These are phyloP conservation scores for Talaromyces sp. DNA, from an alignment of 2,329 filamentous ascomycete species.

Conservation along the genomic window DNA sequence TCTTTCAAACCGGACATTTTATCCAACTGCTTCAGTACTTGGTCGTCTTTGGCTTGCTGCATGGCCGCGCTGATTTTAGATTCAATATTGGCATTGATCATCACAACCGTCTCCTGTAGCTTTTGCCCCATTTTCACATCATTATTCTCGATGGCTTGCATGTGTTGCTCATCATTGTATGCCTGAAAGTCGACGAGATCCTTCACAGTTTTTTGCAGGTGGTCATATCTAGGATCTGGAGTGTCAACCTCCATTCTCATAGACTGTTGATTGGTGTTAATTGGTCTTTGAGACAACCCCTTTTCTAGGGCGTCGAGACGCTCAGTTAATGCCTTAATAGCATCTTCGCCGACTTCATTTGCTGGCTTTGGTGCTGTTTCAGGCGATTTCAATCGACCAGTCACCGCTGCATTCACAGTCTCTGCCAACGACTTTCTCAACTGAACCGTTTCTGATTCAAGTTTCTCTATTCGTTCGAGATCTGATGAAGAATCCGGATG, in stretches of 20 bases:
- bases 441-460: not conserved
- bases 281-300: not conserved
- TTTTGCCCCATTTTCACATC: slow-evolving; percentile 5
- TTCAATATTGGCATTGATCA: slow-evolving; percentile 4
- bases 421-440: not conserved
- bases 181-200: slow-evolving; percentile 13
- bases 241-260: not conserved
- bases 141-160: slow-evolving; percentile 16
- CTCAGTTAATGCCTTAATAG: not conserved
- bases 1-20: not conserved
- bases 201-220: slow-evolving; percentile 5
- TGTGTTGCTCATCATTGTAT: slow-evolving; percentile 18
- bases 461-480: not conserved
- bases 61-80: slow-evolving; percentile 5
- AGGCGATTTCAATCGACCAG: not conserved
- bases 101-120: slow-evolving; percentile 1
- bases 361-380: not conserved
- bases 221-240: not conserved
- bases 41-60: not conserved
- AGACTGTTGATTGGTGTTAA: not conserved
- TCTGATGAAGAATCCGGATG: not conserved
- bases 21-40: not conserved
- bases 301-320: not conserved
- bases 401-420: not conserved
- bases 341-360: not conserved